Evolutionary conservation across 2,329 filamentous ascomycete genomes (phyloP), one percentile per base, ranked within the genome.

Genomic region (Calonectria montana): DNA sequence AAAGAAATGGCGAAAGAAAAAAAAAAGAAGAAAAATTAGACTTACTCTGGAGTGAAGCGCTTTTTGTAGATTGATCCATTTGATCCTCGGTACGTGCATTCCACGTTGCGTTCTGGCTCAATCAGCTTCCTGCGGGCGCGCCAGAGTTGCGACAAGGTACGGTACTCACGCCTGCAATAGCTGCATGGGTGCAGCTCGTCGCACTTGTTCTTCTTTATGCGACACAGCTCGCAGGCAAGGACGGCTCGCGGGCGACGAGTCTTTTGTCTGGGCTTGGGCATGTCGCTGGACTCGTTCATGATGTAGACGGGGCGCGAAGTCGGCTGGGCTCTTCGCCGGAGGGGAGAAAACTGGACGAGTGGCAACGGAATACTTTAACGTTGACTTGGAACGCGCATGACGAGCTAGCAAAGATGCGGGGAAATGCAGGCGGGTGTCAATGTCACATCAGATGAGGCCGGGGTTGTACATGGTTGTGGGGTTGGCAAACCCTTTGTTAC

Each of bases 181-280:
- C 73, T 68, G 65, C 77, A 78, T 7, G 85, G 85, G 70, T 82
- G 84, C 31, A 79, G 77, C 73, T 87, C 86, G 73, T 87, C 84
- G 75, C 86, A 87, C 73, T 86, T 86, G 77, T 87, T 86, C 78
- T 87, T 87, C 78, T 87, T 87, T 57, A 80, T 72, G 64, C 86
- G 81, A 76, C 86, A 87, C 35, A 84, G 78, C 72, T 87, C 85
- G 74, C 86, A 87, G 3, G 86, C 86, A 68, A 84, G 83, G 12
- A 84, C 82, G 21, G 86, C 84, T n/a, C 85, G 83, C n/a, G 83
- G 83, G 61, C 78, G 59, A 18, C 68, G 68, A n/a, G 62, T 66
- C n/a, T 62, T 70, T 16, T 35, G 35, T 27, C 68, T 66, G 1
- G 62, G 53, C 18, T 66, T 70, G 35, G 62, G 59, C 48, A 69